These are phyloP conservation scores for Bonia amplexicaulis DNA, from an alignment of 176 grass and related monocot genomes.

Conservation along the genomic window DNA sequence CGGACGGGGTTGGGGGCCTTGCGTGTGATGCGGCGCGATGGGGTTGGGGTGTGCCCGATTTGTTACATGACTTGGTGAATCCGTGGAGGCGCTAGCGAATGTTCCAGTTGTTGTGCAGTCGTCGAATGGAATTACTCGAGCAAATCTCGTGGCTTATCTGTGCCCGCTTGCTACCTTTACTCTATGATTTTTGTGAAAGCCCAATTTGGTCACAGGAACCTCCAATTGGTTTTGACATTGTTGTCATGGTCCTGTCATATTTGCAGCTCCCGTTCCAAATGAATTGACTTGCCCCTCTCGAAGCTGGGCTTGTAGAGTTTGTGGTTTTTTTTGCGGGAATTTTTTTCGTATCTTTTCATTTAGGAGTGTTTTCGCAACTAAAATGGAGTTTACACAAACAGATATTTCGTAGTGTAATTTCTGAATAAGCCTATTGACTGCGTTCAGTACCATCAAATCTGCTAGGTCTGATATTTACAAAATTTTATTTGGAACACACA, in stretches of 20 bases:
- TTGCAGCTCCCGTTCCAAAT: not conserved
- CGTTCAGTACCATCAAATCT: not conserved
- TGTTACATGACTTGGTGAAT: not conserved
- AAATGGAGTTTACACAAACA: not conserved
- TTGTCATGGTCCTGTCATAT: not conserved
- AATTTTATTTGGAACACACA: not conserved
- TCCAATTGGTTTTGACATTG: not conserved
- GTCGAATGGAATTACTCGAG: not conserved
- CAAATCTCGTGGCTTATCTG: not conserved
- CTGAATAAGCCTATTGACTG: not conserved
- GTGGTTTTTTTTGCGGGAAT: not conserved
- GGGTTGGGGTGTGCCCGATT: constrained; percentile 11
- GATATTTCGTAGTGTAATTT: not conserved
- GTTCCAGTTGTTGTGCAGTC: not conserved
- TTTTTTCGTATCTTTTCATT: not conserved
- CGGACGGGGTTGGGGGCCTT: not conserved
- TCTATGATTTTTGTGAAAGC: not conserved
- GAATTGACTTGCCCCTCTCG: not conserved
- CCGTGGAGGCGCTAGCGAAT: not conserved
- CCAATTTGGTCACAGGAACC: not conserved
- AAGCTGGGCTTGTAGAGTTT: not conserved
- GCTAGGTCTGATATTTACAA: not conserved
- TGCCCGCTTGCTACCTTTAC: not conserved
- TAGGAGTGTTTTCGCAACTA: not conserved
- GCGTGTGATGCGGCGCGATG: not conserved